Evolutionary conservation across 371 early-diverging fungal genomes (phyloP).

Genomic region (Apophysomyces ossiformis): DNA sequence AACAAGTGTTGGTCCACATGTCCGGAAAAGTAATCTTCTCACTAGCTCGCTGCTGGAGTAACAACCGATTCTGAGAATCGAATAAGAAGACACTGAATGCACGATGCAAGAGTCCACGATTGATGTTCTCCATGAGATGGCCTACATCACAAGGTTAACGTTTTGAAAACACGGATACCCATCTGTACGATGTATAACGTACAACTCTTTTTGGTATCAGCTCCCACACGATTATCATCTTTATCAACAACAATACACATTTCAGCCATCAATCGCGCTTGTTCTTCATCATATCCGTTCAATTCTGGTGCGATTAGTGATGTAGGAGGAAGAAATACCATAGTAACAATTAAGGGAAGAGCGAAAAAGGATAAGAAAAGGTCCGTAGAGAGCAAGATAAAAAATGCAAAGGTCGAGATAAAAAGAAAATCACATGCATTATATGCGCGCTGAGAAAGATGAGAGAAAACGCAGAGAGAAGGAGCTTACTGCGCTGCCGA

Average conservation of each 20-base stretch:
- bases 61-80: slow-evolving; percentile 70
- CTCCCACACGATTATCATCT: slow-evolving; percentile 80
- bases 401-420: slow-evolving; percentile 1
- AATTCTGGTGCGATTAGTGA: slow-evolving; percentile 53
- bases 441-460: neutral
- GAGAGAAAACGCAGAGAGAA: neutral
- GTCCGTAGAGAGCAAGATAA: neutral
- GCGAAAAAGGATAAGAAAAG: neutral
- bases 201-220: slow-evolving; percentile 90
- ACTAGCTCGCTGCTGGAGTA: slow-evolving; percentile 91
- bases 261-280: slow-evolving; percentile 92
- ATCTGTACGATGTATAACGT: slow-evolving; percentile 24
- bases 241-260: slow-evolving; percentile 92
- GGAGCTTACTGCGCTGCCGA: neutral
- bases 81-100: slow-evolving; percentile 96
- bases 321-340: neutral
- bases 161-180: no score
- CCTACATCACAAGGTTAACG: slow-evolving; percentile 45
- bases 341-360: neutral
- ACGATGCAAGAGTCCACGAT: slow-evolving; percentile 85
- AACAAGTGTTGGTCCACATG: slow-evolving; percentile 95
- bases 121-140: slow-evolving; percentile 86
- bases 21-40: slow-evolving; percentile 97
- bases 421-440: neutral
- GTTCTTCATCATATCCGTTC: slow-evolving; percentile 71